A percentile compares a stretch with the other conserved stretches of the same genome.
These are phyloP conservation scores for Tricladium varicosporioides DNA, from an alignment of 2,329 filamentous ascomycete genomes.

Conservation along the genomic window DNA sequence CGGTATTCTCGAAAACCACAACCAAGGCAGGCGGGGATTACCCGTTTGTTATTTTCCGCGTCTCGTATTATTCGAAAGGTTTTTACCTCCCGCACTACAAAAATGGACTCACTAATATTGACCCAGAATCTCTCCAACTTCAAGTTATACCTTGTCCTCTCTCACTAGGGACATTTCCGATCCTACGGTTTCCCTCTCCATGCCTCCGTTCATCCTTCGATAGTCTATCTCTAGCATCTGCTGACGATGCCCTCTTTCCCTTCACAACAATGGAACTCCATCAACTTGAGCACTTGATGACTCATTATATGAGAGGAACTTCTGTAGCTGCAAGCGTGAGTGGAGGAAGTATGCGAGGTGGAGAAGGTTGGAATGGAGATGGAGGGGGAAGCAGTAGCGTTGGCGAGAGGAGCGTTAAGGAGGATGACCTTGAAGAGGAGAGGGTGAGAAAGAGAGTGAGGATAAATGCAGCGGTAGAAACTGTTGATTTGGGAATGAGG, in stretches of 20 bases:
- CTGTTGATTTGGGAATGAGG: too few relatives aligned
- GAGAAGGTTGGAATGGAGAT: too few relatives aligned
- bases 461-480: neutral
- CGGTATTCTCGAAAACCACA: neutral
- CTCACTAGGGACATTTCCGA: neutral
- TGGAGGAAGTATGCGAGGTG: too few relatives aligned
- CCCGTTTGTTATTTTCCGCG: slow-evolving; percentile 20
- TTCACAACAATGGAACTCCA: too few relatives aligned
- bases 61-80: slow-evolving; percentile 27
- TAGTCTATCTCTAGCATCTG: too few relatives aligned
- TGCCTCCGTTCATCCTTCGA: neutral
- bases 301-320: too few relatives aligned
- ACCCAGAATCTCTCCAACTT: neutral
- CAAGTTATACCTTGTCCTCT: neutral
- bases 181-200: neutral
- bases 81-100: neutral
- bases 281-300: too few relatives aligned
- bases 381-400: neutral
- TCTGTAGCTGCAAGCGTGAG: too few relatives aligned
- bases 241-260: too few relatives aligned
- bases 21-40: slow-evolving; percentile 22
- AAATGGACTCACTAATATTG: neutral
- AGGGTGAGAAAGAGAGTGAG: neutral
- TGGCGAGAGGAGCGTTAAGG: too few relatives aligned
- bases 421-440: neutral